Conservation (phyloP, 306 rosid species). For the Mimosa bimucronata region DNA sequence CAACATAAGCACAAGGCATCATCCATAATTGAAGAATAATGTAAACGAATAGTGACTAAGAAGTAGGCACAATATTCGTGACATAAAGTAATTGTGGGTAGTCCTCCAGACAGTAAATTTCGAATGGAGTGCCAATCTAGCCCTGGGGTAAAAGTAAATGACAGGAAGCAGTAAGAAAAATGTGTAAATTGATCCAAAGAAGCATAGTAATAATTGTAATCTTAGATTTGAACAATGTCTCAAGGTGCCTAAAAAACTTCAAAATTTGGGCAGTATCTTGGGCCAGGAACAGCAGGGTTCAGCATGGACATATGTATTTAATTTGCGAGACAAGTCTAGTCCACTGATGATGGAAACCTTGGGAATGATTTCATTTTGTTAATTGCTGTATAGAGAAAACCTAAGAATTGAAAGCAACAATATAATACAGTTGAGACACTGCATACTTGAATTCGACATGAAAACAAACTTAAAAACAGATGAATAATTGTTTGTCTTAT, state of each 20-base stretch:
- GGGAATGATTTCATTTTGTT: neutral
- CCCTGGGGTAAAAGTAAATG: neutral
- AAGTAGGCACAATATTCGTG: neutral
- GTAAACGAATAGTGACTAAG: slow-evolving; percentile 17
- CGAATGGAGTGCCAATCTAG: neutral
- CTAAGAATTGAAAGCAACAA: neutral
- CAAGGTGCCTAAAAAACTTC: neutral
- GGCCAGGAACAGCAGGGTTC: slow-evolving; percentile 1
- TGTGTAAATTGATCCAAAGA: neutral
- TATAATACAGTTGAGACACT: neutral
- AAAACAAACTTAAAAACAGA: neutral
- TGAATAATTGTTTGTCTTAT: neutral
- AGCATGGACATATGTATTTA: neutral
- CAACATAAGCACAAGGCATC: neutral
- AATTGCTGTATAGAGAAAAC: neutral
- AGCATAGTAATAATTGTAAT: neutral
- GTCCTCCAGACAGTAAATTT: slow-evolving; percentile 6
- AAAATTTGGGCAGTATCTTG: neutral
- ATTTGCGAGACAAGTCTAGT: neutral
- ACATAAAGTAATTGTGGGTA: neutral
- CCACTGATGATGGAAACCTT: slow-evolving; percentile 11
- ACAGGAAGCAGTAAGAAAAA: neutral
- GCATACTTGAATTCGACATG: neutral
- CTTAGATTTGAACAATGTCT: neutral
- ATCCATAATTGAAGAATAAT: slow-evolving; percentile 13